phyloP scores from a whole-genome alignment of 495 filamentous ascomycete species.

The Pseudomonodictys pantanalensis region DNA sequence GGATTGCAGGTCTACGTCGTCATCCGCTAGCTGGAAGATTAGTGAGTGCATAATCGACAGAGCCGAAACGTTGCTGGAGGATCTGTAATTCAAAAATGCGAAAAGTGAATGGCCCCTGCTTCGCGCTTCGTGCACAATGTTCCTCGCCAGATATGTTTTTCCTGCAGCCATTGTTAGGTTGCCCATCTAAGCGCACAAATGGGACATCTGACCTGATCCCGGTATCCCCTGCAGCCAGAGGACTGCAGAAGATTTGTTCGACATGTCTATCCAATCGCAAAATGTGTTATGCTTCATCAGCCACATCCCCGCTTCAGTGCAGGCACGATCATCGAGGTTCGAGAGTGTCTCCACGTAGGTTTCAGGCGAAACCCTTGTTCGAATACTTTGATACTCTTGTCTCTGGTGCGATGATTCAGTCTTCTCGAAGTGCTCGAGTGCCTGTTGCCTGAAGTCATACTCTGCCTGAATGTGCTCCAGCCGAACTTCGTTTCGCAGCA shows the following conservation, averaged over 20 bases:
- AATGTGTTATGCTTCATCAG: not conserved
- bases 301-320: not conserved
- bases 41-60: conserved; percentile 35
- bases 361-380: not conserved
- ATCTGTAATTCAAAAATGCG: not conserved
- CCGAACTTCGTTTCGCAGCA: conserved; percentile 29
- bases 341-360: not conserved
- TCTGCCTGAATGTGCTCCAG: conserved; percentile 33
- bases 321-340: not conserved
- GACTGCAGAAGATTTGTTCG: not conserved
- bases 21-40: conserved; percentile 33
- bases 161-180: not conserved
- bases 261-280: not conserved
- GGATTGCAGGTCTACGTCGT: conserved; percentile 31
- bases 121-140: not conserved
- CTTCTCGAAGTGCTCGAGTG: conserved; percentile 22
- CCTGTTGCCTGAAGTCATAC: conserved; percentile 21
- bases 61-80: conserved; percentile 12
- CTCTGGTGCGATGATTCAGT: conserved; percentile 23
- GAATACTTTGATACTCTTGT: conserved; percentile 2
- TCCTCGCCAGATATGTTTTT: not conserved
- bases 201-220: not conserved
- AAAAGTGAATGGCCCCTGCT: not conserved
- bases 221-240: not conserved
- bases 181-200: not conserved